Evolutionary conservation across 2,329 filamentous ascomycete genomes (phyloP), one percentile per base, ranked within the genome.

Genomic region (Fusarium vanettenii): DNA sequence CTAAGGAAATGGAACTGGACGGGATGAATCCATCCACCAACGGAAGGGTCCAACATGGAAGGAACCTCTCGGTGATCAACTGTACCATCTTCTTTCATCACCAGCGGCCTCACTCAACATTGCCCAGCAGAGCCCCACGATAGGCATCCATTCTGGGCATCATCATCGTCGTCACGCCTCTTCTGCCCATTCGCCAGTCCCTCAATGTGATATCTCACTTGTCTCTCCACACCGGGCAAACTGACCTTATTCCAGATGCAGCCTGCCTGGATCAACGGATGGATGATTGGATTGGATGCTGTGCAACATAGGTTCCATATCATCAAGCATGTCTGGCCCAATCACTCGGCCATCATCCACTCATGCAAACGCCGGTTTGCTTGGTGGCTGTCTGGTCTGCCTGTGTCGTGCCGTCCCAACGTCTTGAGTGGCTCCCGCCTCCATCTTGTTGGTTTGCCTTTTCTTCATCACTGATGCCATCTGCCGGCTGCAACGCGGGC

Each of bases 381-480:
- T 41, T 31, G 39, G 45, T 43, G 61, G 48, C 61, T 64, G 27
- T 20, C 31, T 14, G 48, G 33, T 31, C 25, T 64, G 35, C 61
- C 48, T 64, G 48, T 64, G 13, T 22, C 45, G 33, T 43, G 39
- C 60, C 29, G 20, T 33, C 35, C 41, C 27, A 45, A n/a, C n/a
- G 11, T 62, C 22, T 37, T 62, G 31, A 48, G 60, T 27, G 13
- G n/a, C 60, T 48, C 43, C 43, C 48, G 31, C 43, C 22, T 18
- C 20, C 48, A 25, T 55, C 31, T 57, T 63, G 39, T 64, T 50
- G 65, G 65, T 18, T 27, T 27, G 13, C 43, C 27, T 4, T n/a
- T 62, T 31, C 27, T 41, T 11, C 31, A 14, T 71, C 31, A 33
- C 65, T 68, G 60, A 69, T 60, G 55, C 57, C 61, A 39, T 64